Percentiles rank a stretch among this genome's conserved stretches.
Evolutionary conservation across 2,329 filamentous ascomycete species (phyloP).

Genomic region (Coleophoma crateriformis): DNA sequence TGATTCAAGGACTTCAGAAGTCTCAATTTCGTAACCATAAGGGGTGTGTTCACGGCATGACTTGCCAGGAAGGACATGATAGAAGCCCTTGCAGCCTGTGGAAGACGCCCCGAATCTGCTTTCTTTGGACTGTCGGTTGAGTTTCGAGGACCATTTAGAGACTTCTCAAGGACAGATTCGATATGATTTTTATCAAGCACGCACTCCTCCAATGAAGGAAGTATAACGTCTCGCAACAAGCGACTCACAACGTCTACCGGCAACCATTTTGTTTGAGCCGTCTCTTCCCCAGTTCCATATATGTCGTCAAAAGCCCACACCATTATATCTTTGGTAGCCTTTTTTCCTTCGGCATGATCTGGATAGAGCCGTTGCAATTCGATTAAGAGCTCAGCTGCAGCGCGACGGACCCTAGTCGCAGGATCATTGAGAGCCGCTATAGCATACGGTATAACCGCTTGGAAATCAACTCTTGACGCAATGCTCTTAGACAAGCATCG

Average conservation of each 20-base stretch:
- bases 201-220: constrained; percentile 79
- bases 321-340: constrained; percentile 28
- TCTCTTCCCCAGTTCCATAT: constrained; percentile 52
- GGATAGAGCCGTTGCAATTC: constrained; percentile 47
- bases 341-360: constrained; percentile 32
- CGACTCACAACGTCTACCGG: constrained; percentile 50
- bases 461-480: constrained; percentile 56
- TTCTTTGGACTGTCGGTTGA: constrained; percentile 37
- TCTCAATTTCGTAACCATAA: constrained; percentile 62
- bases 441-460: constrained; percentile 77
- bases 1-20: constrained; percentile 69
- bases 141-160: constrained; percentile 47
- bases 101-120: constrained; percentile 35
- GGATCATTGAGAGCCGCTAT: constrained; percentile 70
- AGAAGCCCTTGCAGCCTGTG: constrained; percentile 56
- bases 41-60: constrained; percentile 64
- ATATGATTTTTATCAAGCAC: constrained; percentile 73
- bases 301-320: constrained; percentile 58
- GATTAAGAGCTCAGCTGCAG: constrained; percentile 63
- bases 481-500: constrained; percentile 47
- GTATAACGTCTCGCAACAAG: constrained; percentile 60
- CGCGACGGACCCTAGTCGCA: constrained; percentile 69
- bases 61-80: constrained; percentile 69
- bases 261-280: constrained; percentile 49
- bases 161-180: constrained; percentile 52